A percentile compares a stretch with the other conserved stretches of the same genome.
phyloP scores from a whole-genome alignment of 176 grass and related monocot genomes.

The Cenchrus purpureus region DNA sequence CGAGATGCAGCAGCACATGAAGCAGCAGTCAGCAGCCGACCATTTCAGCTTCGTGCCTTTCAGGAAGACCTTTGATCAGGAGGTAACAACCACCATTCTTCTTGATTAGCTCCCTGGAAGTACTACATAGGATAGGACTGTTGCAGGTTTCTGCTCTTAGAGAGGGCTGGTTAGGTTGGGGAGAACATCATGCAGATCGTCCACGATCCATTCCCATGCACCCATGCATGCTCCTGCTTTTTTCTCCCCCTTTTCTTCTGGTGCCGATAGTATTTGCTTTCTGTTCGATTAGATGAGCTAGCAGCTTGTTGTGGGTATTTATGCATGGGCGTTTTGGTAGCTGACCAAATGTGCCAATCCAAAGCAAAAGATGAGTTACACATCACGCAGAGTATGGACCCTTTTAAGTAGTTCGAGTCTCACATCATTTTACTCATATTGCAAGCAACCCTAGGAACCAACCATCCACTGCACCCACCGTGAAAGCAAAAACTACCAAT shows the following conservation, averaged over 20 bases:
- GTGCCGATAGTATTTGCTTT: constrained; percentile 35
- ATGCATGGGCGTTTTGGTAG: constrained; percentile 51
- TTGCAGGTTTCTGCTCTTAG: background rate
- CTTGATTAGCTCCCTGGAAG: constrained; percentile 31
- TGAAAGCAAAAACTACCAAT: constrained; percentile 66
- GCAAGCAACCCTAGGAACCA: constrained; percentile 73
- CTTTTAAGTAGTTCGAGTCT: constrained; percentile 75
- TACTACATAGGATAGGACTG: background rate
- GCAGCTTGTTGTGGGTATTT: constrained; percentile 22
- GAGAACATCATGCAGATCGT: constrained; percentile 45
- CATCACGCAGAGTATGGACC: constrained; percentile 51
- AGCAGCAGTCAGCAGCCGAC: constrained; percentile 60
- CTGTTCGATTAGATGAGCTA: constrained; percentile 56
- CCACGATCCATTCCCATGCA: constrained; percentile 34
- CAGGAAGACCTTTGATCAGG: constrained; percentile 79
- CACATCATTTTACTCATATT: constrained; percentile 84
- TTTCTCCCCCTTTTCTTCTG: background rate
- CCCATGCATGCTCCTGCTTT: constrained; percentile 38
- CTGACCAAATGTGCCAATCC: constrained; percentile 53
- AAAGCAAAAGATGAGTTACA: constrained; percentile 64
- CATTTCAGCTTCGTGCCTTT: constrained; percentile 89
- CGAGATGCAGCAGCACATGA: constrained; percentile 75
- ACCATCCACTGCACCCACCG: constrained; percentile 54
- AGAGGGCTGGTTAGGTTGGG: constrained; percentile 42
- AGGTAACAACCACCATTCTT: constrained; percentile 56